Evolutionary conservation across 2,329 filamentous ascomycete genomes (phyloP).

Genomic region (Cladophialophora exuberans): DNA sequence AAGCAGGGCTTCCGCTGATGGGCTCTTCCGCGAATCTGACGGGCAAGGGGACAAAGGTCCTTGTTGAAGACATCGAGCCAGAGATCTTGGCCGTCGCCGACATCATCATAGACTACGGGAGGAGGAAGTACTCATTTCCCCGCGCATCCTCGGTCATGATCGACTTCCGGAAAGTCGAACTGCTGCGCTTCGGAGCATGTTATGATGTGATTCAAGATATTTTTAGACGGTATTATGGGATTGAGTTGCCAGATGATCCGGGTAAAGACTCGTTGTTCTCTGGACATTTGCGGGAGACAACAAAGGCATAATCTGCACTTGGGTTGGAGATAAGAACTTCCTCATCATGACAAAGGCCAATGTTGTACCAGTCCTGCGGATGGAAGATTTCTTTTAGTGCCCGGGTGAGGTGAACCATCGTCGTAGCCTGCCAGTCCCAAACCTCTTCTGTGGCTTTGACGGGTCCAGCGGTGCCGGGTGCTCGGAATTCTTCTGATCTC

Average conservation of each 20-base stretch:
- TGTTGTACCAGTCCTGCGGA: too few relatives aligned
- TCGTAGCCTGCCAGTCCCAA: too few relatives aligned
- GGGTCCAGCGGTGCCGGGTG: too few relatives aligned
- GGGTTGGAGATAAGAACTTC: too few relatives aligned
- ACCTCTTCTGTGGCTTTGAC: too few relatives aligned
- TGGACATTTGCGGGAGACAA: conserved; percentile 20
- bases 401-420: too few relatives aligned
- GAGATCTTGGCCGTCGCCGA: conserved; percentile 37
- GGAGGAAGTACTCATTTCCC: conserved; percentile 32
- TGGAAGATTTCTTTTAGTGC: too few relatives aligned
- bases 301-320: not conserved
- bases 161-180: conserved; percentile 32
- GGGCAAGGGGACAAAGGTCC: conserved; percentile 36
- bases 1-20: conserved; percentile 33
- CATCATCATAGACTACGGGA: conserved; percentile 39
- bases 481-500: too few relatives aligned
- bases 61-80: conserved; percentile 38
- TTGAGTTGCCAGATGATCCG: conserved; percentile 33
- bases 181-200: conserved; percentile 38
- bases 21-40: conserved; percentile 40
- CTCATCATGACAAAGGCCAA: too few relatives aligned
- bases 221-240: conserved; percentile 29
- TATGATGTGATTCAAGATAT: conserved; percentile 37
- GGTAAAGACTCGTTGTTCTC: conserved; percentile 22
- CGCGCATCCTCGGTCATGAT: conserved; percentile 37